Conservation (phyloP, 345 rosid species). For the Crucihimalaya himalaica region DNA sequence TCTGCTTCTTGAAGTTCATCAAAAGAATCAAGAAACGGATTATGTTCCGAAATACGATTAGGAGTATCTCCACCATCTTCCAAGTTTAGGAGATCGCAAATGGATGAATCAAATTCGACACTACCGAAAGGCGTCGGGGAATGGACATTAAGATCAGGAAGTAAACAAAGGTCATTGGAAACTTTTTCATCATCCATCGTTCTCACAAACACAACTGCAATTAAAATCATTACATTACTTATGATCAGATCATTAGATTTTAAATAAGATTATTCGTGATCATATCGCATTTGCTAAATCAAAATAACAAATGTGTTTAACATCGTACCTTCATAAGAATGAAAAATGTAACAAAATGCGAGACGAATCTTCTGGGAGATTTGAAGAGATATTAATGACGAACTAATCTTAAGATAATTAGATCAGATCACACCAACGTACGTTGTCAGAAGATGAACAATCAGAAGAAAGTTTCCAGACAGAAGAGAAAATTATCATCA, state of each 20-base stretch:
- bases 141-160: constrained; percentile 19
- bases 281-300: not conserved
- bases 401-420: not conserved
- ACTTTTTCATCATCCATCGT: constrained; percentile 35
- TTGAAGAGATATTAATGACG: constrained; percentile 10
- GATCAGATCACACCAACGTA: not conserved
- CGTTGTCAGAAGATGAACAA: not conserved
- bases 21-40: constrained; percentile 23
- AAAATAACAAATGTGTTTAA: not conserved
- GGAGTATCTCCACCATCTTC: constrained; percentile 22
- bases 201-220: constrained; percentile 15
- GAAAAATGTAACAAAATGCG: not conserved
- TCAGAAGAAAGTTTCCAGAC: not conserved
- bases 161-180: constrained; percentile 28
- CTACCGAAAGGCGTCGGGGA: not conserved
- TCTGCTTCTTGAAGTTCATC: not conserved
- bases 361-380: constrained; percentile 12
- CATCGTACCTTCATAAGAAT: constrained; percentile 25
- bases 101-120: constrained; percentile 30
- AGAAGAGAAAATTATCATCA: not conserved
- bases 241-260: not conserved
- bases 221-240: not conserved
- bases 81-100: constrained; percentile 30
- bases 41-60: constrained; percentile 19
- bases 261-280: not conserved